Evolutionary conservation across 495 filamentous ascomycete species (phyloP).

Genomic region (Daldinia vernicosa): DNA sequence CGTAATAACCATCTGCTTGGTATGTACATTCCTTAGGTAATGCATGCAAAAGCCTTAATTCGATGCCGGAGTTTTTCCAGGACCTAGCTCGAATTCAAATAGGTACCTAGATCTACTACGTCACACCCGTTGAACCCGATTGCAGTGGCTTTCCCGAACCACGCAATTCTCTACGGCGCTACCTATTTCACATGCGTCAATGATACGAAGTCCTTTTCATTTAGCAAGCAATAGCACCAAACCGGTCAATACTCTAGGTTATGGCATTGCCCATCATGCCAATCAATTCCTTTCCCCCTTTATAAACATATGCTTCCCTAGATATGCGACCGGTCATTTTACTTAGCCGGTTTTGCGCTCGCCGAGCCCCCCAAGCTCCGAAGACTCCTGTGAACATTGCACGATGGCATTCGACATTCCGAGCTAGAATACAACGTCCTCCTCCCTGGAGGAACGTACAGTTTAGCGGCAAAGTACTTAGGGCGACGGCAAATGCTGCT

Average conservation of each 20-base stretch:
- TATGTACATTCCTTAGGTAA: no score
- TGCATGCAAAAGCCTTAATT: background rate
- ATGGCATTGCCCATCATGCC: constrained; percentile 26
- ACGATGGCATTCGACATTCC: constrained; percentile 38
- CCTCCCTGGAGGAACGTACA: constrained; percentile 5
- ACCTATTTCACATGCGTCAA: constrained; percentile 3
- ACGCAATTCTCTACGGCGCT: constrained; percentile 1
- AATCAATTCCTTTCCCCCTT: constrained; percentile 8
- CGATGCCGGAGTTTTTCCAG: background rate
- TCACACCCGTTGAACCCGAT: constrained; percentile 13
- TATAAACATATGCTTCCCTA: constrained; percentile 20
- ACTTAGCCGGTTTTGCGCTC: constrained; percentile 41
- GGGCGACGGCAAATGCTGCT: constrained; percentile 61
- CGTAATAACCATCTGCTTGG: background rate
- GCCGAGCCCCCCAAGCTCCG: constrained; percentile 32
- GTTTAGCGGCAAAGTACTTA: constrained; percentile 48
- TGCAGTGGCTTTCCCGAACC: background rate
- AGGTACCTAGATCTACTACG: constrained; percentile 29
- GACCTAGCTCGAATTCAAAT: background rate
- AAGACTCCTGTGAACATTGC: constrained; percentile 21
- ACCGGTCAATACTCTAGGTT: background rate
- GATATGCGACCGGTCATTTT: constrained; percentile 45
- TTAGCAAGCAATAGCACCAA: background rate
- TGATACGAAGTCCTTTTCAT: constrained; percentile 5
- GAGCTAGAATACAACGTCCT: constrained; percentile 1